These are phyloP conservation scores for Alliaria petiolata DNA, from an alignment of 345 rosid genomes.

Conservation along the genomic window DNA sequence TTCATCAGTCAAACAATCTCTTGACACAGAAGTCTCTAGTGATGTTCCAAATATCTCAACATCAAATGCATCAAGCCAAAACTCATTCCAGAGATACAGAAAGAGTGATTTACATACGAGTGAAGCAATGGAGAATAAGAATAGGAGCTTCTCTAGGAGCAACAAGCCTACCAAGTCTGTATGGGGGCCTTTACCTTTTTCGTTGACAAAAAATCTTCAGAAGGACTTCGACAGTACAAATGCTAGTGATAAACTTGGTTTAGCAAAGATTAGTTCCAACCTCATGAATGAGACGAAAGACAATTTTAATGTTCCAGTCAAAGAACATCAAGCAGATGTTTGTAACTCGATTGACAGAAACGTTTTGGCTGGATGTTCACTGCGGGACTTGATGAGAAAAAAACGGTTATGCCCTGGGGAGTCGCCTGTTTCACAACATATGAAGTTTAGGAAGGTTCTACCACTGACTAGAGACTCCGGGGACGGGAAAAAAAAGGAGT, in stretches of 20 bases:
- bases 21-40: constrained; percentile 47
- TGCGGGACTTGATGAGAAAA: constrained; percentile 87
- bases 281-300: constrained; percentile 33
- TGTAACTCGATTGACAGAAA: constrained; percentile 31
- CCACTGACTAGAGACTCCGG: constrained; percentile 25
- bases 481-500: constrained; percentile 7
- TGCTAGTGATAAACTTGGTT: constrained; percentile 29
- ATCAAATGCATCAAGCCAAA: constrained; percentile 36
- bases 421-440: constrained; percentile 35
- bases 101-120: constrained; percentile 36
- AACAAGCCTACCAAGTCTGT: constrained; percentile 36
- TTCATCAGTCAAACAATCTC: constrained; percentile 38
- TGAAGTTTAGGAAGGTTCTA: constrained; percentile 33
- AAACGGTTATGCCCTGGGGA: constrained; percentile 51
- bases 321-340: constrained; percentile 30
- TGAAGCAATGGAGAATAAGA: constrained; percentile 27
- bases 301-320: constrained; percentile 24
- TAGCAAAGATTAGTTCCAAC: constrained; percentile 27
- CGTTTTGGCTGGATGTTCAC: constrained; percentile 46
- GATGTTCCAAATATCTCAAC: constrained; percentile 38
- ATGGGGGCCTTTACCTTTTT: constrained; percentile 74
- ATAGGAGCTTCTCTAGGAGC: constrained; percentile 31
- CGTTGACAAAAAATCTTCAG: constrained; percentile 31
- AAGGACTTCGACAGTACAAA: constrained; percentile 32
- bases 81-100: constrained; percentile 36